Evolutionary conservation across 169 alveolate genomes (phyloP), one percentile per base, ranked within the genome.

Genomic region (Toxoplasma gondii): DNA sequence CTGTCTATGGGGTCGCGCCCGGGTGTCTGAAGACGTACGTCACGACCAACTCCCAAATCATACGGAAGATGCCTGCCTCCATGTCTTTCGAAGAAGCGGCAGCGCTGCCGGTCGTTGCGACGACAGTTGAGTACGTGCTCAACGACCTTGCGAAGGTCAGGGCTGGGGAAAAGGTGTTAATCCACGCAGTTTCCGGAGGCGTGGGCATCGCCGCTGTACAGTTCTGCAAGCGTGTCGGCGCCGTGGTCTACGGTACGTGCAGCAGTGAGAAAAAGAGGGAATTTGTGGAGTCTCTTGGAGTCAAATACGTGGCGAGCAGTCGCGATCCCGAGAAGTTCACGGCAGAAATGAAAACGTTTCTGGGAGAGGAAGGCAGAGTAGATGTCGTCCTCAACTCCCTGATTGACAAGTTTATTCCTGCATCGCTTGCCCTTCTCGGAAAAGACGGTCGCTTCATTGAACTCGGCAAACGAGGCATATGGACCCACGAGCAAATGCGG

Each of bases 121-220:
- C 94, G 39, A 96, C 97, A 0, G 97, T 96, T 34, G 97, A 96
- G 84, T 82, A 88, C 44, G 96, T 95, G n/a, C 91, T 96, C 78
- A 94, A 95, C 16, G 98, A 97, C 91, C 44, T 96, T 53, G 96
- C 96, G 53, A 95, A 94, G 69, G 95, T 97, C 54, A 94, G 94
- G 67, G 93, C 81, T 49, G 97, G 97, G 1, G 96, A 96, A 54
- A 82, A 80, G 64, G 96, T 94, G 45, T 74, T 96, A 82, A 91
- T 95, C 58, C 97, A 96, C 82, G 97, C 97, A 2, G 97, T 94
- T 12, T 92, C 97, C 0, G 97, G 97, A 39, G 97, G 97, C 10
- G 96, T 96, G 29, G 97, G 97, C 1, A 92, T 96, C 45, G 95
- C 93, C 69, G 96, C 97, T 58, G 93, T 96, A 64, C 97, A 96